Conservation (phyloP, 148 eudicot genomes). For the Vaccinium darrowii region DNA sequence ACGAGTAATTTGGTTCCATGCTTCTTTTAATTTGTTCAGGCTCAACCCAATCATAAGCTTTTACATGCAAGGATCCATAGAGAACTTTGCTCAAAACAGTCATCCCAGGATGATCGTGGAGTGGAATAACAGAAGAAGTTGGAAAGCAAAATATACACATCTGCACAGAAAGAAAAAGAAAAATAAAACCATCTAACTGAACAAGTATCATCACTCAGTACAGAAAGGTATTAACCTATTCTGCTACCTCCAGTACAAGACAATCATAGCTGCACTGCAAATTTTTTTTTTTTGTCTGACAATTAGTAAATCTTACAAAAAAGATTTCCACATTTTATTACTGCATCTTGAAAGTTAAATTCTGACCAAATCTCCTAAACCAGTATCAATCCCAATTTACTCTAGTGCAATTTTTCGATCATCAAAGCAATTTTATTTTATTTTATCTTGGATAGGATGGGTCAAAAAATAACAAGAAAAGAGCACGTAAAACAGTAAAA, state of each 20-base stretch:
- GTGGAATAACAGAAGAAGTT: slow-evolving; percentile 89
- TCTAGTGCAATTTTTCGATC: not conserved
- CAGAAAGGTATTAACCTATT: not conserved
- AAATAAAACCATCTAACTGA: slow-evolving; percentile 2
- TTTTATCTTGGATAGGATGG: not conserved
- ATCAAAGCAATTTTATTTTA: not conserved
- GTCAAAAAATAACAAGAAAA: not conserved
- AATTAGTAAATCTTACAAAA: not conserved
- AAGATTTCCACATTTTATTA: not conserved
- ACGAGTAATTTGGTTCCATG: slow-evolving; percentile 40
- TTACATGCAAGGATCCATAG: slow-evolving; percentile 94
- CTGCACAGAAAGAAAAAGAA: slow-evolving; percentile 43
- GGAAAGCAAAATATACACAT: slow-evolving; percentile 96
- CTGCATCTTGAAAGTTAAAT: not conserved
- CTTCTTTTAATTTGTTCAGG: slow-evolving; percentile 49
- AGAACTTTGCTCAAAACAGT: slow-evolving; percentile 94
- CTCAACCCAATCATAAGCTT: slow-evolving; percentile 96
- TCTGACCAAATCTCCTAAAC: not conserved
- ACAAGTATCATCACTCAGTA: not conserved
- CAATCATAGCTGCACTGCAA: not conserved
- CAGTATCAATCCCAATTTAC: not conserved
- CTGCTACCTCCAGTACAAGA: not conserved
- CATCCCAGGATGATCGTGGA: slow-evolving; percentile 97
- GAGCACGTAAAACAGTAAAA: not conserved
- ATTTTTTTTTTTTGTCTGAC: not conserved